These are phyloP conservation scores for Nothomitra cinnamomea DNA, from an alignment of 2,329 filamentous ascomycete species.

Conservation along the genomic window DNA sequence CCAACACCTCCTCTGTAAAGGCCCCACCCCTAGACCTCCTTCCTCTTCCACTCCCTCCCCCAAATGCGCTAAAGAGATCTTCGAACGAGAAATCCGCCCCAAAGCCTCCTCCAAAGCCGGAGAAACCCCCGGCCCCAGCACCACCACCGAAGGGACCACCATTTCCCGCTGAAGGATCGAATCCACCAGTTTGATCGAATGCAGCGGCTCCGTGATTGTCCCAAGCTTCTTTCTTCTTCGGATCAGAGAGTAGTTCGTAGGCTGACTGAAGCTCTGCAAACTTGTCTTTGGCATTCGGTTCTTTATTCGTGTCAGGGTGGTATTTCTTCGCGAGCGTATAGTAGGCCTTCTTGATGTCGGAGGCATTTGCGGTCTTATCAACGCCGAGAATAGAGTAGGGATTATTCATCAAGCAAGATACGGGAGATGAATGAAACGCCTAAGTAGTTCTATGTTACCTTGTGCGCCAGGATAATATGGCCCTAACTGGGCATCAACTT, in stretches of 20 bases:
- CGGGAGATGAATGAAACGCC: conserved; percentile 27
- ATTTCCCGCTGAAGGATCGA: conserved; percentile 45
- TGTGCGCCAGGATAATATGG: not conserved
- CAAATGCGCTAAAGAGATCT: conserved; percentile 81
- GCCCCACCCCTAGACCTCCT: conserved; percentile 41
- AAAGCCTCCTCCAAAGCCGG: conserved; percentile 50
- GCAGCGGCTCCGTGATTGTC: conserved; percentile 80
- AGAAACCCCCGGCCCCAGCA: conserved; percentile 35
- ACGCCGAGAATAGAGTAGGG: conserved; percentile 83
- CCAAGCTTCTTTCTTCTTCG: conserved; percentile 82
- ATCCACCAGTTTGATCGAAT: conserved; percentile 50
- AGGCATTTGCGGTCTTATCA: conserved; percentile 56
- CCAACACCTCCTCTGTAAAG: conserved; percentile 64
- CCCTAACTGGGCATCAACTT: not conserved
- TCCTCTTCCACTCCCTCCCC: conserved; percentile 38
- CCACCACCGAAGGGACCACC: conserved; percentile 46
- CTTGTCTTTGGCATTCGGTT: conserved; percentile 79
- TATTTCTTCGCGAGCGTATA: conserved; percentile 95
- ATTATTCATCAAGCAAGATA: conserved; percentile 57
- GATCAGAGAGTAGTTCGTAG: conserved; percentile 84
- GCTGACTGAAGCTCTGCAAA: conserved; percentile 86
- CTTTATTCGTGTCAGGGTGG: conserved; percentile 97
- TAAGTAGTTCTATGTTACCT: conserved; percentile 11
- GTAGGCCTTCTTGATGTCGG: conserved; percentile 96
- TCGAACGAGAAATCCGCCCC: conserved; percentile 85